A percentile compares a stretch with the other conserved stretches of the same genome.
Conservation (phyloP, 2,329 filamentous ascomycete species). For the Allantophomopsis lycopodina region DNA sequence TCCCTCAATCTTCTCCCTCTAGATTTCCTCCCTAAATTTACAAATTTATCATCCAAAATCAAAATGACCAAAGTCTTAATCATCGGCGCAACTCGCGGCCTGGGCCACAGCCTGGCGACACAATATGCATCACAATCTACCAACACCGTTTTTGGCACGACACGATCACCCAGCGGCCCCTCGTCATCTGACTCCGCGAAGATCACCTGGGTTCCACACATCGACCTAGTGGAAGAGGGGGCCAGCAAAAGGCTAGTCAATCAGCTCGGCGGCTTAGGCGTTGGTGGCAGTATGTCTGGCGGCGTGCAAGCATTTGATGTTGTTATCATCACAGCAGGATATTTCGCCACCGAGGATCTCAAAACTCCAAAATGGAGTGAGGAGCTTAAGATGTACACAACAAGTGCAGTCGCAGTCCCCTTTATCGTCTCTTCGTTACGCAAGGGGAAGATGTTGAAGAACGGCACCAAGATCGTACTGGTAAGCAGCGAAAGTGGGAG, state of each 20-base stretch:
- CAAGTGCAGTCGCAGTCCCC: constrained; percentile 11
- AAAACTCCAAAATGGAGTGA: constrained; percentile 47
- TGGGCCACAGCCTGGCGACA: constrained; percentile 47
- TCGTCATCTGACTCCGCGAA: constrained; percentile 21
- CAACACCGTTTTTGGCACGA: constrained; percentile 44
- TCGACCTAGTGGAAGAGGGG: constrained; percentile 37
- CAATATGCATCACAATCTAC: constrained; percentile 34
- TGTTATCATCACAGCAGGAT: constrained; percentile 52
- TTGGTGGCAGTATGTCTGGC: constrained; percentile 11
- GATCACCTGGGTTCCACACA: constrained; percentile 40
- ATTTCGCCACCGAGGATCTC: constrained; percentile 55
- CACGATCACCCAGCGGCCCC: constrained; percentile 32
- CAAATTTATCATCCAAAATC: not conserved
- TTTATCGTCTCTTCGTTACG: constrained; percentile 52
- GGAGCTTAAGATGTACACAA: constrained; percentile 54
- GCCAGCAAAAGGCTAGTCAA: constrained; percentile 32
- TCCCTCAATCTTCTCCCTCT: not conserved
- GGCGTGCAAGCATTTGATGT: constrained; percentile 24
- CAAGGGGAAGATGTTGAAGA: constrained; percentile 33
- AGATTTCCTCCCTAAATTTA: not conserved
- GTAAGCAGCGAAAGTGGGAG: constrained; percentile 60
- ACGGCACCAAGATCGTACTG: constrained; percentile 49
- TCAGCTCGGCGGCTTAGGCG: constrained; percentile 22
- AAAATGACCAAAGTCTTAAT: constrained; percentile 40
- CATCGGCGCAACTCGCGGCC: constrained; percentile 54